Evolutionary conservation across 139 green algal genomes (phyloP), one percentile per base, ranked within the genome.

Genomic region (Chlamydomonas incerta): DNA sequence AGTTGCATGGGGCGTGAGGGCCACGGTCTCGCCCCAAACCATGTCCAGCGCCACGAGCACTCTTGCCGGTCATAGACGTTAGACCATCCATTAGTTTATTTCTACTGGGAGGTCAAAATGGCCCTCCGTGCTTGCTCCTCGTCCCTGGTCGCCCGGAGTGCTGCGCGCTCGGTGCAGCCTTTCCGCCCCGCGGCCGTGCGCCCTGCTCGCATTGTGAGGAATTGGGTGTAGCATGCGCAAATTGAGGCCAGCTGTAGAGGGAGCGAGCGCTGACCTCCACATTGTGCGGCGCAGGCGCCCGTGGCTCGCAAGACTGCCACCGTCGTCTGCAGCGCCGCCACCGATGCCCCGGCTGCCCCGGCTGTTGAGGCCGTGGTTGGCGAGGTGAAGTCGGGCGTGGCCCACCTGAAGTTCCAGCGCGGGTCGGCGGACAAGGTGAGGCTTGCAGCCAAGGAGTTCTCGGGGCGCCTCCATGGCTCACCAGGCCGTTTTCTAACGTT

Each of bases 401-500:
- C 95, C 10, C 81, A 93, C 72, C 80, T 96, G 63, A 77, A 83
- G 3, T 96, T 93, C 84, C 85, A 92, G 79, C 87, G 94, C 13
- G 94, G 95, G 60, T 96, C 93, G 13, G 84, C 91, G 31, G 65
- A 87, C 87, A 97, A 97, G 93, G 94, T 96, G 83, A 5, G 80
- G 6, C 24, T 41, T 71, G n/a, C 31, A 23, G 62, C 13, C 26
- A 50, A 50, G 29, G 34, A 23, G 5, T 8, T 68, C 26, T 15
- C 62, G 2, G 41, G 41, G 41, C 41, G 41, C 41, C 41, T n/a
- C 41, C 41, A 50, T 5, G 41, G 8, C 41, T 8, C 8, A 8
- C 41, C 41, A 8, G 41, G 41, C 41, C 41, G 5, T 8, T 50
- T 50, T 50, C 41, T 8, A 13, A 50, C 34, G 11, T 33, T 34